These are phyloP conservation scores for Fusarium camptoceras DNA, from an alignment of 2,329 filamentous ascomycete genomes.

Conservation along the genomic window DNA sequence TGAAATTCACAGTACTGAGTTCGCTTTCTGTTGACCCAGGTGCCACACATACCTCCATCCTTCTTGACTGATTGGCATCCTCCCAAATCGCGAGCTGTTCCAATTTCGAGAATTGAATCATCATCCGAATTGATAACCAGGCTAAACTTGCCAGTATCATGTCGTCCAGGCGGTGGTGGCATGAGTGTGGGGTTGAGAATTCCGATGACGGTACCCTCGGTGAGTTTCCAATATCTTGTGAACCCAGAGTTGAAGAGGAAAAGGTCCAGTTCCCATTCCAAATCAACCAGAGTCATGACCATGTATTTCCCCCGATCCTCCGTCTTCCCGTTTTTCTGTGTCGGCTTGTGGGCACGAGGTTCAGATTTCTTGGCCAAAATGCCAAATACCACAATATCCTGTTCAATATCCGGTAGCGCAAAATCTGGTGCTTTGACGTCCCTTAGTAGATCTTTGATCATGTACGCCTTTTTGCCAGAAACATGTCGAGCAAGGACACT, in stretches of 20 bases:
- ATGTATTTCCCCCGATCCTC: constrained; percentile 86
- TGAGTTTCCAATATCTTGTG: constrained; percentile 93
- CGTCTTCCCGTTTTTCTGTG: constrained; percentile 58
- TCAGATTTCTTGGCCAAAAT: constrained; percentile 90
- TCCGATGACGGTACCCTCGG: constrained; percentile 88
- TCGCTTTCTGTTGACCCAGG: constrained; percentile 89
- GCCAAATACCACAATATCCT: constrained; percentile 89
- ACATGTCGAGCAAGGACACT: constrained; percentile 82
- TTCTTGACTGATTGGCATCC: constrained; percentile 88
- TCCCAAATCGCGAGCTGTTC: constrained; percentile 83
- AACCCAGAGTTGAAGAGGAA: constrained; percentile 94
- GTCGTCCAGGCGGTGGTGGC: constrained; percentile 80
- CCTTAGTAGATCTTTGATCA: constrained; percentile 83
- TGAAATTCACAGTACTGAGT: constrained; percentile 96
- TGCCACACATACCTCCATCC: constrained; percentile 82
- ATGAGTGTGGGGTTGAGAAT: constrained; percentile 93
- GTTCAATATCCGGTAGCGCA: constrained; percentile 82
- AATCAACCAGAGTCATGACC: constrained; percentile 86
- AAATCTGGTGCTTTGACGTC: constrained; percentile 86
- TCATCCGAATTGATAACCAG: constrained; percentile 86
- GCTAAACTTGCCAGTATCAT: constrained; percentile 85
- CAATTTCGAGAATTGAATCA: constrained; percentile 91
- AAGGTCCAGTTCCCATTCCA: constrained; percentile 90
- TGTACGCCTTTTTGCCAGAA: constrained; percentile 79
- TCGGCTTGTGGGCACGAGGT: constrained; percentile 71